phyloP scores from a whole-genome alignment of 2,329 filamentous ascomycete genomes.

The Talaromyces pinophilus region DNA sequence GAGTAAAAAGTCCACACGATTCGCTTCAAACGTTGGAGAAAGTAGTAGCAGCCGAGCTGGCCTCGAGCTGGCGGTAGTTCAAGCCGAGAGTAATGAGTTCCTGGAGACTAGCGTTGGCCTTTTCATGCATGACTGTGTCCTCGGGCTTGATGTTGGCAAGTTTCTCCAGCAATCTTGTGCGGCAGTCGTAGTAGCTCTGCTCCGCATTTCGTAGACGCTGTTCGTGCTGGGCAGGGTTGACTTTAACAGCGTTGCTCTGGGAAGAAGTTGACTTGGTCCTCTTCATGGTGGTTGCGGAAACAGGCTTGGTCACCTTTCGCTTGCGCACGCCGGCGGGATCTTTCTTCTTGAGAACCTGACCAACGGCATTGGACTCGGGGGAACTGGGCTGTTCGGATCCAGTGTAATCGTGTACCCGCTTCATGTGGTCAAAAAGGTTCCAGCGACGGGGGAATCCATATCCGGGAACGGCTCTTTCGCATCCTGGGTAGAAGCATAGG shows the following conservation, averaged over 20 bases:
- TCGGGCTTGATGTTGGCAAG: slow-evolving; percentile 42
- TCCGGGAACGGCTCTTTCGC: slow-evolving; percentile 76
- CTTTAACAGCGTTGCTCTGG: slow-evolving; percentile 38
- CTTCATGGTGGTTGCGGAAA: slow-evolving; percentile 45
- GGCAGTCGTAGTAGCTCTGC: slow-evolving; percentile 46
- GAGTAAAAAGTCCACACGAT: not conserved
- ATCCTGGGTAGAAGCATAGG: slow-evolving; percentile 82
- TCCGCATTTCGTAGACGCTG: slow-evolving; percentile 47
- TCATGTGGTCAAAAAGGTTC: slow-evolving; percentile 97
- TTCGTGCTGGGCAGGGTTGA: slow-evolving; percentile 34
- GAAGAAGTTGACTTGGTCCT: slow-evolving; percentile 44
- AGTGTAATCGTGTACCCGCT: slow-evolving; percentile 75
- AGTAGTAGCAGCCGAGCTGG: slow-evolving; percentile 42
- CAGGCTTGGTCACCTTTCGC: slow-evolving; percentile 40
- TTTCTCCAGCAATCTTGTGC: slow-evolving; percentile 42
- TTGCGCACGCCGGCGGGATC: slow-evolving; percentile 40
- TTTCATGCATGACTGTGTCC: slow-evolving; percentile 46
- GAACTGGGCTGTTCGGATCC: slow-evolving; percentile 47
- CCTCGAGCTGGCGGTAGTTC: slow-evolving; percentile 47
- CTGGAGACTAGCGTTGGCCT: slow-evolving; percentile 48
- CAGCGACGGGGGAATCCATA: slow-evolving; percentile 93
- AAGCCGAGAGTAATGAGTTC: slow-evolving; percentile 46
- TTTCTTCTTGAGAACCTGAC: slow-evolving; percentile 41
- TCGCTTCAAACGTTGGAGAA: slow-evolving; percentile 35
- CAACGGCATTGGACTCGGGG: slow-evolving; percentile 37